Evolutionary conservation across 257 asterid species (phyloP).

Genomic region (Solanum dulcamara): DNA sequence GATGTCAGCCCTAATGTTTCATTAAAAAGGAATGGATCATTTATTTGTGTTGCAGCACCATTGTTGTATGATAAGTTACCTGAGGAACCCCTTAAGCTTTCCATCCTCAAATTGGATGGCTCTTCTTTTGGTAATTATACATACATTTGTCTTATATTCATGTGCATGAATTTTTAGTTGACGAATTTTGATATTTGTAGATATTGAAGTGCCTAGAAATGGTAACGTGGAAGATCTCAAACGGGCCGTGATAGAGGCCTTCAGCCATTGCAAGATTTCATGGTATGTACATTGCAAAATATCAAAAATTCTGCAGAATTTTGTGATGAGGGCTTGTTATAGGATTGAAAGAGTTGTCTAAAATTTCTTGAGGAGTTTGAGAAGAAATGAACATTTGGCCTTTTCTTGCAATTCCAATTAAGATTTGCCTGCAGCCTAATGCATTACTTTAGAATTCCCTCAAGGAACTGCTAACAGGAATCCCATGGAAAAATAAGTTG

Average conservation of each 20-base stretch:
- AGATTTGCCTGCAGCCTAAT: not conserved
- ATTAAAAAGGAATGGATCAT: not conserved
- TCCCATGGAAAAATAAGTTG: not conserved
- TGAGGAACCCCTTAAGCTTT: constrained; percentile 4
- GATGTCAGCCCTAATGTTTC: constrained; percentile 1
- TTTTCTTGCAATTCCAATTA: not conserved
- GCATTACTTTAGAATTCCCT: not conserved
- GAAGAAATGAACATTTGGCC: not conserved
- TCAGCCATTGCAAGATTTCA: constrained; percentile 8
- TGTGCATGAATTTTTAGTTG: not conserved
- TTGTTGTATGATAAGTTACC: constrained; percentile 4
- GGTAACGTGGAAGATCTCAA: constrained; percentile 10
- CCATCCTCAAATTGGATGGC: constrained; percentile 8
- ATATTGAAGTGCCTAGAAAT: constrained; percentile 4
- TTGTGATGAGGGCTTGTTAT: not conserved
- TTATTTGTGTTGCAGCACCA: not conserved
- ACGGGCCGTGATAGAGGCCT: constrained; percentile 6
- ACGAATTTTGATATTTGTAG: not conserved
- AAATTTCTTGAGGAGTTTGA: not conserved
- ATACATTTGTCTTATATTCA: not conserved
- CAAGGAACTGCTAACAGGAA: no score
- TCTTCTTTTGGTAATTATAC: constrained; percentile 3
- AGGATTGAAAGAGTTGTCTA: not conserved
- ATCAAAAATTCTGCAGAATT: not conserved
- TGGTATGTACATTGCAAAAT: constrained; percentile 1